Evolutionary conservation across 2,329 filamentous ascomycete genomes (phyloP), one percentile per base, ranked within the genome.

Genomic region (Penicillium sp.): DNA sequence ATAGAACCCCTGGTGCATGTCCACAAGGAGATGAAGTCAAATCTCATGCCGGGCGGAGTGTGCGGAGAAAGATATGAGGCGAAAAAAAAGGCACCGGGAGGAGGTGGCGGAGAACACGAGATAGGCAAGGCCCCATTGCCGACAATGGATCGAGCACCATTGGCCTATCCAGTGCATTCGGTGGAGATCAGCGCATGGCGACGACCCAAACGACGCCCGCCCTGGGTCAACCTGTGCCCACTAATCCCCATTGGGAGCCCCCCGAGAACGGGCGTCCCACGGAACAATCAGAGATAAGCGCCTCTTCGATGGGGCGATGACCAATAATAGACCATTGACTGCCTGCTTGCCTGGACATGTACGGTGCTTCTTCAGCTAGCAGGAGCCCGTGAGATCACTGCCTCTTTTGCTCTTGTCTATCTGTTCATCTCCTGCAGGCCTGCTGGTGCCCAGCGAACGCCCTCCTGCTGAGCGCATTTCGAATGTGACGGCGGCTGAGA

Each of bases 41-140:
- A 51, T 15, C 20, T 54, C 45, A 51, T 58, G 15, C 17, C 28
- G 37, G 34, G 10, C 28, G 48, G 42, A 52, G 42, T 12, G 35
- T 39, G 50, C 50, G 25, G 51, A 49, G 43, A 58, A 53, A 55
- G 51, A 22, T 37, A 38, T 47, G 51, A 59, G 50, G 58, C 53
- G 20, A 20, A 42, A 61, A 56, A 54, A 59, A 63, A 59, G 56
- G 61, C 56, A 63, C 63, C 63, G 1, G 5, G 6, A 62, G 50
- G 62, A 62, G 57, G 62, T 60, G 62, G 63, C 59, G 63, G 63
- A 60, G 55, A 63, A 35, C 54, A 28, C 25, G 41, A 58, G 57
- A 63, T 61, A 61, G 8, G 35, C 55, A 54, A 54, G 41, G 31
- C 47, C 22, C 22, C 22, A 22, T 22, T 22, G 22, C 22, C 22